These are phyloP conservation scores for Zangia roseola DNA, from an alignment of 768 basidiomycete genomes.

Conservation along the genomic window DNA sequence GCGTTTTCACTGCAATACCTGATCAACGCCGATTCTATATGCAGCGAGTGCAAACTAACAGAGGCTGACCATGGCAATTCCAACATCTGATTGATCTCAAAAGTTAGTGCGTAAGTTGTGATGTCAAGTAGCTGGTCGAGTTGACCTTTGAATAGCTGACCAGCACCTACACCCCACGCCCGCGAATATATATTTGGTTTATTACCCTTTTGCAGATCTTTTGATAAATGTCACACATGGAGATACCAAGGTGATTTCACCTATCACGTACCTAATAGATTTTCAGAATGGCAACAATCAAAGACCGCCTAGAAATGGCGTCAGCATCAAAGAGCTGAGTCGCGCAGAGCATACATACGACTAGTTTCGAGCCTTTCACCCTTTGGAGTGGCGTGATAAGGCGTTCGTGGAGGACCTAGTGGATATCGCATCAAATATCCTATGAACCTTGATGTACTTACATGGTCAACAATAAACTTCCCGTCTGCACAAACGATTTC, in stretches of 20 bases:
- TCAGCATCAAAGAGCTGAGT: too few relatives aligned
- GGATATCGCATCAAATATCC: neutral
- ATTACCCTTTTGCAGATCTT: slow-evolving; percentile 5
- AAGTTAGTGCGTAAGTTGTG: neutral
- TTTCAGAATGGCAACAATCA: too few relatives aligned
- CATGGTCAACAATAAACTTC: slow-evolving; percentile 9
- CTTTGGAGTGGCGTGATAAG: slow-evolving; percentile 7
- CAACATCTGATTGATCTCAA: slow-evolving; percentile 1
- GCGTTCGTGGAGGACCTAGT: slow-evolving; percentile 3
- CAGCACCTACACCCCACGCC: neutral
- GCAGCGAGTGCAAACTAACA: slow-evolving; percentile 2
- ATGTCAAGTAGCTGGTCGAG: neutral
- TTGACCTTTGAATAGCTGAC: slow-evolving; percentile 1
- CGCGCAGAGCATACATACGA: too few relatives aligned
- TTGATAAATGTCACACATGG: neutral
- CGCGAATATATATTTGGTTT: neutral
- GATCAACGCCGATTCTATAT: neutral
- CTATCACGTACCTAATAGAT: too few relatives aligned
- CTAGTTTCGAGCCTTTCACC: neutral
- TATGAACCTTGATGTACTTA: neutral
- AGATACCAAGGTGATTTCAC: too few relatives aligned
- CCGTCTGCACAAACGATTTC: slow-evolving; percentile 6
- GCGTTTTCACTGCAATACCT: slow-evolving; percentile 5
- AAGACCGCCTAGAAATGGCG: too few relatives aligned
- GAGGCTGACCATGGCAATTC: slow-evolving; percentile 2